phyloP scores from a whole-genome alignment of 2,329 filamentous ascomycete species.

The Coniochaeta ligniaria region DNA sequence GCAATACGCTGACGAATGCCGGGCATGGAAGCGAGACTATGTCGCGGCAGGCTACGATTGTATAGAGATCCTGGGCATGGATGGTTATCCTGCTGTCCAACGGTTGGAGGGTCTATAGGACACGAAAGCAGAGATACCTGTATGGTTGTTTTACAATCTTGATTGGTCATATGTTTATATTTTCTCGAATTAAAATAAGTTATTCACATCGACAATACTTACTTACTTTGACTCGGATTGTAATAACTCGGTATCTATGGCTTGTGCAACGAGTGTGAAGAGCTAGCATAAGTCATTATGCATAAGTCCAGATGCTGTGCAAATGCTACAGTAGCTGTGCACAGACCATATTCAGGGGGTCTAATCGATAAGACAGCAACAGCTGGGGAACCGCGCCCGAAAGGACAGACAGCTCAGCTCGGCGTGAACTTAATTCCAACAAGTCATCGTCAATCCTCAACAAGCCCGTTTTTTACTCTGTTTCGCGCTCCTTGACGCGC shows the following conservation, averaged over 20 bases:
- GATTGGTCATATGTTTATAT: neutral
- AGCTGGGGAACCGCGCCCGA: neutral
- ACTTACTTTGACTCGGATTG: too few relatives aligned
- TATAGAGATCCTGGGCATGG: neutral
- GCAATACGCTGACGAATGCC: neutral
- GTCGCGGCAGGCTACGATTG: neutral
- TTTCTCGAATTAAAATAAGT: neutral
- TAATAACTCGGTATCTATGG: too few relatives aligned
- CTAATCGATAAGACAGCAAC: neutral
- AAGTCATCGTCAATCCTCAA: conserved; percentile 5
- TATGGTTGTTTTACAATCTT: neutral
- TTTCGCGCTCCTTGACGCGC: conserved; percentile 5
- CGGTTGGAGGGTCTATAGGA: neutral
- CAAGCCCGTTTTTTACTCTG: conserved; percentile 2
- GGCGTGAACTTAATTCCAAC: neutral
- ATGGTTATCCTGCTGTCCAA: neutral
- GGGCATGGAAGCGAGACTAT: neutral
- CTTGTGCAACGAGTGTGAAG: too few relatives aligned
- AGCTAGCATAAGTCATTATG: too few relatives aligned
- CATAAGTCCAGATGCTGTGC: neutral
- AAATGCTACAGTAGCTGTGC: neutral
- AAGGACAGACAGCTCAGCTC: neutral
- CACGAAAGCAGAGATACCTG: neutral
- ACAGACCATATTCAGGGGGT: neutral
- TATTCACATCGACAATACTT: neutral